Evolutionary conservation across 1,284 basidiomycete species (phyloP).

Genomic region (Ganoderma leucocontextum): DNA sequence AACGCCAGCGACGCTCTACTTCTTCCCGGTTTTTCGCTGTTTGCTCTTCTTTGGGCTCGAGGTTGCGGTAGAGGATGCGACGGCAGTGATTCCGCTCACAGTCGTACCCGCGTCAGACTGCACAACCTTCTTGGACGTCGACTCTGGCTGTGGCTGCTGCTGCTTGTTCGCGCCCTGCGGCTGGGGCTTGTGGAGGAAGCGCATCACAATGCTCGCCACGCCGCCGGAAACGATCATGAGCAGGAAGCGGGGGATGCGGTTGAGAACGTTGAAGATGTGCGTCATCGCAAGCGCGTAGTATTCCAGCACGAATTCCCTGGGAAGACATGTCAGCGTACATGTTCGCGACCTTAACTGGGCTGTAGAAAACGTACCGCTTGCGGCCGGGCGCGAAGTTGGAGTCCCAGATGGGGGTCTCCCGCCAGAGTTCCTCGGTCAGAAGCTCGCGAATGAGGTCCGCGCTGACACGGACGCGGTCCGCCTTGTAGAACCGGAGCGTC

Average conservation of each 20-base stretch:
- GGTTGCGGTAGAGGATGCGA: constrained; percentile 22
- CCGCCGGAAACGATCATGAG: constrained; percentile 65
- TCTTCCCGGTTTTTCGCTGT: constrained; percentile 37
- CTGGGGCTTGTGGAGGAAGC: constrained; percentile 54
- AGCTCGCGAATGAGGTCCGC: constrained; percentile 68
- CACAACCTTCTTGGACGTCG: neutral
- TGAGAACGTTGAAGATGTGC: constrained; percentile 57
- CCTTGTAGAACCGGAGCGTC: constrained; percentile 76
- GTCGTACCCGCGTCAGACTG: constrained; percentile 17
- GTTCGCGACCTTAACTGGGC: neutral
- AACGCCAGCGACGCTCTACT: constrained; percentile 18
- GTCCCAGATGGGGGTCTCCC: constrained; percentile 65
- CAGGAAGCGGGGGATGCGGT: constrained; percentile 65
- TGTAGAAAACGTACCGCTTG: constrained; percentile 56
- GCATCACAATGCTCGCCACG: constrained; percentile 65
- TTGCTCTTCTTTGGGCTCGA: constrained; percentile 37
- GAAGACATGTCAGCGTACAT: neutral
- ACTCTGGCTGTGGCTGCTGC: constrained; percentile 16
- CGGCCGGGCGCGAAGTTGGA: constrained; percentile 75
- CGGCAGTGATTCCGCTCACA: constrained; percentile 25
- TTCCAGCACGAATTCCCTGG: constrained; percentile 74
- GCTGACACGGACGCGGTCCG: constrained; percentile 64
- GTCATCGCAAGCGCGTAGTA: constrained; percentile 60
- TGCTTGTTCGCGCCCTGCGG: constrained; percentile 17
- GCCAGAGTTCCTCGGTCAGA: constrained; percentile 67